These are phyloP conservation scores for Senna siamea DNA, from an alignment of 306 rosid species.

Conservation along the genomic window DNA sequence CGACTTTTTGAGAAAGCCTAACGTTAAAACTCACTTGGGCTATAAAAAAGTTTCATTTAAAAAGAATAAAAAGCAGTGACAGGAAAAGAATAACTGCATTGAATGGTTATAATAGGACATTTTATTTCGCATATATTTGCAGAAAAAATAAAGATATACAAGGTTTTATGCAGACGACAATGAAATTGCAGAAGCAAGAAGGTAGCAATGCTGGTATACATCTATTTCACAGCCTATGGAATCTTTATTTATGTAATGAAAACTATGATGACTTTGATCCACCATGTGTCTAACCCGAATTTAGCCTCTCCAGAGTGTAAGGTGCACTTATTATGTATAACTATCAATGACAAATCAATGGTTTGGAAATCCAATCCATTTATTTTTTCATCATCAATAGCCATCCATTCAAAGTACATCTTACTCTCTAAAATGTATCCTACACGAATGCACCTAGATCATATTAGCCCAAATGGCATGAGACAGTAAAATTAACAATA, in stretches of 20 bases:
- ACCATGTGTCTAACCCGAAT: not conserved
- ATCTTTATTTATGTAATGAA: constrained; percentile 32
- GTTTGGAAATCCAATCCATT: constrained; percentile 25
- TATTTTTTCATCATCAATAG: constrained; percentile 24
- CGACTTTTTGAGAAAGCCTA: not conserved
- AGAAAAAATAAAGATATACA: constrained; percentile 18
- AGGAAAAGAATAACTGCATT: not conserved
- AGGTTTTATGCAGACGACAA: constrained; percentile 34
- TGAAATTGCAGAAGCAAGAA: constrained; percentile 1
- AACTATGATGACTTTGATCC: constrained; percentile 1
- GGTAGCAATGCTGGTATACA: constrained; percentile 26
- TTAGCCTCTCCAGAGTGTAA: not conserved
- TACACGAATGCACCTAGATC: constrained; percentile 25
- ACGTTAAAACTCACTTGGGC: not conserved
- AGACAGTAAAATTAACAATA: not conserved
- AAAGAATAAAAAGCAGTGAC: no score
- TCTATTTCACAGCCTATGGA: constrained; percentile 29
- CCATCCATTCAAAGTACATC: constrained; percentile 38
- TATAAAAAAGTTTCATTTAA: no score
- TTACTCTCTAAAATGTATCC: constrained; percentile 21
- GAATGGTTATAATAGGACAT: not conserved
- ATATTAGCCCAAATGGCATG: constrained; percentile 27
- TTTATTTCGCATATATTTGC: constrained; percentile 4
- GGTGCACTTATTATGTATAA: constrained; percentile 34
- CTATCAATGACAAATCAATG: constrained; percentile 32